These are phyloP conservation scores for Beauveria sp. DNA, from an alignment of 2,329 filamentous ascomycete genomes.

Conservation along the genomic window DNA sequence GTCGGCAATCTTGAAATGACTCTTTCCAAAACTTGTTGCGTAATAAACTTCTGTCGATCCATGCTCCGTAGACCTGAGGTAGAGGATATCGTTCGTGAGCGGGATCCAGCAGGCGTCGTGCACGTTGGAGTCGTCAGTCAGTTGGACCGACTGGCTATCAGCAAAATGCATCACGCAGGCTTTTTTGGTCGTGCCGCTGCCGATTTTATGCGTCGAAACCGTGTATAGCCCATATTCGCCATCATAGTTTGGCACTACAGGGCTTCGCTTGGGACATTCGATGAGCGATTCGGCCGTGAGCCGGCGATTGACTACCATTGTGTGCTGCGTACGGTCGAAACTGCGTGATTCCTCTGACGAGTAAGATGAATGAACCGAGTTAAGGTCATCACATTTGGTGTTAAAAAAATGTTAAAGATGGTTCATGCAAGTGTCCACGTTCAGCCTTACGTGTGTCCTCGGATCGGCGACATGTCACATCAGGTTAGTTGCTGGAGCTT, in stretches of 20 bases:
- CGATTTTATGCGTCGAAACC: constrained; percentile 30
- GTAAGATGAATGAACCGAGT: not conserved
- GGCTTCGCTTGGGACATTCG: constrained; percentile 21
- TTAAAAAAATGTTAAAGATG: not conserved
- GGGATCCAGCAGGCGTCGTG: constrained; percentile 31
- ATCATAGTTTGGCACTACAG: constrained; percentile 32
- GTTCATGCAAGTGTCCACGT: not conserved
- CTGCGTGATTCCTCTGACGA: not conserved
- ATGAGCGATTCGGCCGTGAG: constrained; percentile 28
- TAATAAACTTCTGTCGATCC: constrained; percentile 27
- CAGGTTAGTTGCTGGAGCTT: not conserved
- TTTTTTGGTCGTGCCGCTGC: constrained; percentile 22
- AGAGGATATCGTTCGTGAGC: constrained; percentile 23
- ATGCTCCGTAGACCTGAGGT: constrained; percentile 21
- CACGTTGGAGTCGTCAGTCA: constrained; percentile 21
- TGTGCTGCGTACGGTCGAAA: not conserved
- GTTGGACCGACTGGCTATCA: constrained; percentile 19
- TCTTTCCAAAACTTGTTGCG: constrained; percentile 15
- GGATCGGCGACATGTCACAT: not conserved
- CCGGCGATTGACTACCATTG: constrained; percentile 9
- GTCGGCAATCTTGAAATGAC: constrained; percentile 18
- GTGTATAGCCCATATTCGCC: constrained; percentile 35
- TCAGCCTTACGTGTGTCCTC: constrained; percentile 5
- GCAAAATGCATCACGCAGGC: constrained; percentile 27
- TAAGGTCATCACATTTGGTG: no score